Evolutionary conservation across 345 rosid genomes (phyloP).

Genomic region (Eutrema yunnanense): DNA sequence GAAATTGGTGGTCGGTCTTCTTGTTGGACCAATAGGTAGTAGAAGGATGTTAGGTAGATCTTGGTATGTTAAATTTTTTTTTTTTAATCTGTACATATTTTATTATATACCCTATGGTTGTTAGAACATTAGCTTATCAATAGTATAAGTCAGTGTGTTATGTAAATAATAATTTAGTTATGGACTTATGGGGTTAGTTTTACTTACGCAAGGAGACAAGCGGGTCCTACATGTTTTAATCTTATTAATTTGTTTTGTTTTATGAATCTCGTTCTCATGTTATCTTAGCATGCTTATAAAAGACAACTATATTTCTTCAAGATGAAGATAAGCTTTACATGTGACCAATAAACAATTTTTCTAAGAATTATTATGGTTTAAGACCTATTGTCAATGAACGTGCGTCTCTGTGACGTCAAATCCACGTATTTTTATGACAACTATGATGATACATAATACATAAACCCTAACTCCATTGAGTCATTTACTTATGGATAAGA

Average conservation of each 20-base stretch:
- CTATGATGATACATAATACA: background rate
- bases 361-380: background rate
- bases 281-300: constrained; percentile 20
- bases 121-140: constrained; percentile 22
- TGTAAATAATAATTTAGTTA: constrained; percentile 6
- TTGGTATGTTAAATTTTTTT: background rate
- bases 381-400: background rate
- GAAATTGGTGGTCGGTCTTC: constrained; percentile 26
- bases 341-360: background rate
- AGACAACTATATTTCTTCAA: background rate
- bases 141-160: constrained; percentile 13
- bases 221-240: constrained; percentile 23
- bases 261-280: constrained; percentile 8
- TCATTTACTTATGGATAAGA: background rate
- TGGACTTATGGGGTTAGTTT: background rate
- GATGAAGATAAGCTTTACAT: constrained; percentile 16
- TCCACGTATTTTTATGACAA: constrained; percentile 9
- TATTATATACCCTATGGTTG: constrained; percentile 22
- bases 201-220: constrained; percentile 15
- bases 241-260: constrained; percentile 9
- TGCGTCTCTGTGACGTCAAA: constrained; percentile 2
- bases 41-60: constrained; percentile 17
- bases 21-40: constrained; percentile 26
- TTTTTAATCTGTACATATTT: background rate
- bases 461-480: background rate